Conservation (phyloP, 2,329 filamentous ascomycete species). For the Didymella keratinophila region DNA sequence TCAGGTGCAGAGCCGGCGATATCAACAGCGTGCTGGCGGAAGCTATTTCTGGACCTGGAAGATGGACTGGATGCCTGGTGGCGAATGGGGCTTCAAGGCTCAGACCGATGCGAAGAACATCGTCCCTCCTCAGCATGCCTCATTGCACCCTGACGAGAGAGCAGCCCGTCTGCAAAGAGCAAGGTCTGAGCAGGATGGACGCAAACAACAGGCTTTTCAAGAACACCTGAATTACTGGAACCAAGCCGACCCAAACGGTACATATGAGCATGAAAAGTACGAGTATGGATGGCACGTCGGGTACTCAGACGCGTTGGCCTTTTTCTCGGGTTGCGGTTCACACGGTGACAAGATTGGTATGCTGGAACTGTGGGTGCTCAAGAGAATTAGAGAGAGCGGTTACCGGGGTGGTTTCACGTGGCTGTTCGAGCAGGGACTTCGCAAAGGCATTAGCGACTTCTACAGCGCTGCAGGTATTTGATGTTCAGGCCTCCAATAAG, state of each 20-base stretch:
- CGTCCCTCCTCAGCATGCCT: slow-evolving; percentile 47
- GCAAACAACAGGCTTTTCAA: slow-evolving; percentile 47
- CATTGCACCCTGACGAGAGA: slow-evolving; percentile 23
- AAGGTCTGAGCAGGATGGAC: slow-evolving; percentile 48
- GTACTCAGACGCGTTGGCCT: slow-evolving; percentile 62
- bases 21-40: slow-evolving; percentile 60
- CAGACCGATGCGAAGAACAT: slow-evolving; percentile 58
- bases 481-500: not conserved
- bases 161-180: slow-evolving; percentile 50
- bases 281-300: slow-evolving; percentile 64
- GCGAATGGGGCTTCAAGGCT: slow-evolving; percentile 67
- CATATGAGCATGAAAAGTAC: slow-evolving; percentile 63
- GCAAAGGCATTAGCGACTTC: slow-evolving; percentile 57
- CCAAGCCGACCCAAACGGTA: slow-evolving; percentile 52
- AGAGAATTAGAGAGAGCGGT: slow-evolving; percentile 61
- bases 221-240: slow-evolving; percentile 63
- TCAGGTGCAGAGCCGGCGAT: slow-evolving; percentile 57
- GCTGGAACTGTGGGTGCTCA: slow-evolving; percentile 65
- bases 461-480: slow-evolving; percentile 31
- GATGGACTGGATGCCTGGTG: slow-evolving; percentile 69
- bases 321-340: slow-evolving; percentile 56
- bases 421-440: slow-evolving; percentile 60
- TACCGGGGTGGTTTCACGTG: slow-evolving; percentile 58
- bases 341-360: slow-evolving; percentile 62
- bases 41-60: slow-evolving; percentile 68